Conservation (phyloP, 2,329 filamentous ascomycete genomes). For the Penicillium sp. region DNA sequence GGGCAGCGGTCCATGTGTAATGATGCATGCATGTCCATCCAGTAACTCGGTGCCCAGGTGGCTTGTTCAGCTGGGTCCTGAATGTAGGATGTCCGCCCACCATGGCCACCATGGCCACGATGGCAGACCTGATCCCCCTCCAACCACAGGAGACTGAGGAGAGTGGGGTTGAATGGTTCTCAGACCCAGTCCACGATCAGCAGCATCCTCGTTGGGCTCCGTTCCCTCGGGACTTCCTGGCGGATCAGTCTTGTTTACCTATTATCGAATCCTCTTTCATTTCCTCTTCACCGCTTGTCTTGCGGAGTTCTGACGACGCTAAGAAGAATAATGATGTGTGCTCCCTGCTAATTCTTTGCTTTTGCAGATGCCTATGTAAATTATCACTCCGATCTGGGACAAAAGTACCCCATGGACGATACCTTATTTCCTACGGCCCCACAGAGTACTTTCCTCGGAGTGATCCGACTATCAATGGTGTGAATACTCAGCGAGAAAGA, state of each 20-base stretch:
- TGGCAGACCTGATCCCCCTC: conserved; percentile 6
- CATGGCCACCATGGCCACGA: background rate
- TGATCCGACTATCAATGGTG: background rate
- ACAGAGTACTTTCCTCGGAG: background rate
- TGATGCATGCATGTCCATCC: conserved; percentile 10
- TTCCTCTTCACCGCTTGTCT: conserved; percentile 27
- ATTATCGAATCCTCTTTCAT: conserved; percentile 1
- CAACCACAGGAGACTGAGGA: conserved; percentile 10
- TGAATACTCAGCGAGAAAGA: background rate
- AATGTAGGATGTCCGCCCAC: background rate
- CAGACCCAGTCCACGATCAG: conserved; percentile 19
- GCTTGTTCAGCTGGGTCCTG: conserved; percentile 18
- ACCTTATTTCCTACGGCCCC: background rate
- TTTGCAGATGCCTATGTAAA: conserved; percentile 7
- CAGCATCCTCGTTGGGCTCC: conserved; percentile 26
- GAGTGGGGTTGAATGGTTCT: conserved; percentile 22
- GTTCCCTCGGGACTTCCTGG: conserved; percentile 22
- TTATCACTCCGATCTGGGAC: background rate
- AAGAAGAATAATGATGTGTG: background rate
- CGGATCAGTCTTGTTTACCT: conserved; percentile 16
- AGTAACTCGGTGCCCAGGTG: conserved; percentile 20
- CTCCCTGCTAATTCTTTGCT: background rate
- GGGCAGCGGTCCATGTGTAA: conserved; percentile 1
- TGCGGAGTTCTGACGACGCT: background rate
- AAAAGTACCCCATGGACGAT: conserved; percentile 5